Base-by-base conservation (phyloP, 2,329 filamentous ascomycete species). In the Sclerotinia nivalis region DNA sequence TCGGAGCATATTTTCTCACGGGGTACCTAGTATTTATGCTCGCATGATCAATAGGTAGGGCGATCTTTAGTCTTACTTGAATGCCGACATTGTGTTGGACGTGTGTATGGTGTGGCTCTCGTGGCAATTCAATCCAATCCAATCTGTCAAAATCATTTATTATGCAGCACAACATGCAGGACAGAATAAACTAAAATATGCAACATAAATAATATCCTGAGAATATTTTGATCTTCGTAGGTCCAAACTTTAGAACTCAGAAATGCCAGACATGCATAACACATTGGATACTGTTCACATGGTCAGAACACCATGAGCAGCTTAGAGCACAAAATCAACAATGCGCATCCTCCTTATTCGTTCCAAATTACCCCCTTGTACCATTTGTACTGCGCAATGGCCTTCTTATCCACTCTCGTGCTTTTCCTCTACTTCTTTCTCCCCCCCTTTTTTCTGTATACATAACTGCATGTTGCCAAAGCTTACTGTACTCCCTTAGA, bases 61-160 rank as follows among this genome's bases (percentile, higher is more conserved):
- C 61, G 61, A 65, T 65, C 61, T 52, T 52, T 40, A 52, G 61
- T 52, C 47, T 28, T 20, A 40, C 22, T 52, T 13, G 22, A 64
- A 64, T 64, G 61, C 47, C 61, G 61, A 64, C 50, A 22, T 40
- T 28, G 47, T 64, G 34, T 40, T 64, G 47, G 45, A 50, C 37
- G 60, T 37, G n/a, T n/a, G n/a, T n/a, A n/a, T n/a, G n/a, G n/a
- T n/a, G 31, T 50, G 60, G 60, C 45, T 62, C 43, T 37, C 20
- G 31, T 37, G 55, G 55, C 55, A 37, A 37, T 58, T 12, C 54
- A n/a, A 34, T 40, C 34, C 22, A 7, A 37, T 40, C 55, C 55
- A 37, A 49, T 49, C 47, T 7, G 15, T 45, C 43, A 22, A 49
- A 22, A n/a, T 37, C 55, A 52, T 25, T 25, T 13, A 37, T 12